A percentile compares a stretch with the other conserved stretches of the same genome.
Evolutionary conservation across 2,329 filamentous ascomycete species (phyloP).

Genomic region (Fusarium irregulare): DNA sequence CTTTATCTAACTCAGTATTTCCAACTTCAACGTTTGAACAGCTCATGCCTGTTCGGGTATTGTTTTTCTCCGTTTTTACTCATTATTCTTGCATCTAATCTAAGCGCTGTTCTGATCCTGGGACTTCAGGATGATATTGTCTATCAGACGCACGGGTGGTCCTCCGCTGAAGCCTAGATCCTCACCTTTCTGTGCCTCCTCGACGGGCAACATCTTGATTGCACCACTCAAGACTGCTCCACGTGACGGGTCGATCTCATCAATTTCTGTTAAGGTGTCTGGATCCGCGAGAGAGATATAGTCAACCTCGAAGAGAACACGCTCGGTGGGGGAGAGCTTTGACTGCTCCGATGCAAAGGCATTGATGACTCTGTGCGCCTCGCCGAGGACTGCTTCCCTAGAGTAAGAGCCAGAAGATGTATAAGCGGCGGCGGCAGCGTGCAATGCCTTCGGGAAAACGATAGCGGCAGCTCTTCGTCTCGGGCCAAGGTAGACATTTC

Average conservation of each 20-base stretch:
- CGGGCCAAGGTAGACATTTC: constrained; percentile 90
- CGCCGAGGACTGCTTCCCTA: constrained; percentile 76
- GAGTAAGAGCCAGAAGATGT: constrained; percentile 59
- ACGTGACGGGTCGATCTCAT: constrained; percentile 72
- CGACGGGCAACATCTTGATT: constrained; percentile 87
- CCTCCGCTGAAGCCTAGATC: constrained; percentile 78
- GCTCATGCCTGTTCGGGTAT: constrained; percentile 33
- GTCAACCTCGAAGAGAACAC: constrained; percentile 84
- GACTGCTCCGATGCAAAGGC: constrained; percentile 70
- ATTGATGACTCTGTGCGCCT: constrained; percentile 71
- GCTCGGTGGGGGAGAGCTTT: constrained; percentile 65
- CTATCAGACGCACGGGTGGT: constrained; percentile 86
- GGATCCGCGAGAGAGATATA: constrained; percentile 93
- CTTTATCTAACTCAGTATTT: neutral
- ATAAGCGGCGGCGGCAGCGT: constrained; percentile 77
- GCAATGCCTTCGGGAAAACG: constrained; percentile 76
- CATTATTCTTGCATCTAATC: constrained; percentile 1
- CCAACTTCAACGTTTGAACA: constrained; percentile 24
- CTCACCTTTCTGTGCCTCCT: constrained; percentile 76
- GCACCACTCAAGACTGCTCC: constrained; percentile 92
- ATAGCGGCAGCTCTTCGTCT: constrained; percentile 78
- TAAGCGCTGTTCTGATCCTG: constrained; percentile 29
- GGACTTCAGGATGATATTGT: constrained; percentile 82
- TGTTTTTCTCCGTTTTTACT: constrained; percentile 20
- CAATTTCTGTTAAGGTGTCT: constrained; percentile 82